Evolutionary conservation across 306 rosid genomes (phyloP).

Genomic region (Vicia faba): DNA sequence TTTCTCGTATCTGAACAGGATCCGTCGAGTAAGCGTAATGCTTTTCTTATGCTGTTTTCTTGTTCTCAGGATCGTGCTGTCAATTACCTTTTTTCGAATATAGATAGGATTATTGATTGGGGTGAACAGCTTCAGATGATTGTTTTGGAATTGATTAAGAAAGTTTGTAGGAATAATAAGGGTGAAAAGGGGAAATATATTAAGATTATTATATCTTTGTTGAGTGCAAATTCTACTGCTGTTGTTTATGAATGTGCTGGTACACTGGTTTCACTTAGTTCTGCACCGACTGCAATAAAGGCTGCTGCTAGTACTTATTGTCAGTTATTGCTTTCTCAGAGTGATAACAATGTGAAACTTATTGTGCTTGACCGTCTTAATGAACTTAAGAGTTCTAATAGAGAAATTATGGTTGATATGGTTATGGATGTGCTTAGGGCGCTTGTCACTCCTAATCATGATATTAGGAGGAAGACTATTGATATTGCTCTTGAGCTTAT

Average conservation of each 20-base stretch:
- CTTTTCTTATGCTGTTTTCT: slow-evolving; percentile 89
- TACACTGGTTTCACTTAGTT: slow-evolving; percentile 83
- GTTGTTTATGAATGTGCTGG: slow-evolving; percentile 91
- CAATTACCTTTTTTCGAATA: slow-evolving; percentile 57
- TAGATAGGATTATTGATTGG: slow-evolving; percentile 84
- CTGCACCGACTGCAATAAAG: slow-evolving; percentile 89
- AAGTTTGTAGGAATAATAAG: slow-evolving; percentile 82
- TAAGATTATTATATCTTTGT: slow-evolving; percentile 71
- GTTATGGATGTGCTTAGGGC: slow-evolving; percentile 97
- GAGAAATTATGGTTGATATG: slow-evolving; percentile 91
- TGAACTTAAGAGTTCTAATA: slow-evolving; percentile 69
- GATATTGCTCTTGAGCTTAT: slow-evolving; percentile 89
- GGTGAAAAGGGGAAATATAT: slow-evolving; percentile 85
- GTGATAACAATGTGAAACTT: slow-evolving; percentile 93
- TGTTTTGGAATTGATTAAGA: slow-evolving; percentile 79
- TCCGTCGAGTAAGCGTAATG: slow-evolving; percentile 77
- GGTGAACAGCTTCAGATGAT: slow-evolving; percentile 91
- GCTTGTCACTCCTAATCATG: slow-evolving; percentile 75
- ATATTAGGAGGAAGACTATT: slow-evolving; percentile 87
- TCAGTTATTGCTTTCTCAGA: slow-evolving; percentile 83
- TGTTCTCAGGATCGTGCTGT: slow-evolving; percentile 92
- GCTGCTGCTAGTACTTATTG: slow-evolving; percentile 86
- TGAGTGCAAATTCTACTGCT: slow-evolving; percentile 76
- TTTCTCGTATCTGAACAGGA: slow-evolving; percentile 81
- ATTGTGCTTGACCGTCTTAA: slow-evolving; percentile 84